These are phyloP conservation scores for Emergomyces pasteurianus DNA, from an alignment of 2,329 filamentous ascomycete species.

Conservation along the genomic window DNA sequence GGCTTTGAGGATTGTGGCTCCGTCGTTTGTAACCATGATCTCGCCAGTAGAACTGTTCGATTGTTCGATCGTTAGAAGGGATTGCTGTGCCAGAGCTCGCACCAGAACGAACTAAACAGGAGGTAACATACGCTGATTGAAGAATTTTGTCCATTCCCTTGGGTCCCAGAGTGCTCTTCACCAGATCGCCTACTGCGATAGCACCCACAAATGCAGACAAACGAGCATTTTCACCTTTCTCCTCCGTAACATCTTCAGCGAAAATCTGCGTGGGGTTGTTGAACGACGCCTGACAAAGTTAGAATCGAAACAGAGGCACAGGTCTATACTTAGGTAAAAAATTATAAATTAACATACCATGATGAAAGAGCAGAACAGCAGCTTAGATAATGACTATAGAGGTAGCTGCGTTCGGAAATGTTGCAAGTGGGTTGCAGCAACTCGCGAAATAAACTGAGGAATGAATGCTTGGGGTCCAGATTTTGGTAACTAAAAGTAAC, in stretches of 20 bases:
- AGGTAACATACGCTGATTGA: conserved; percentile 67
- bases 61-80: not conserved
- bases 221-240: conserved; percentile 98
- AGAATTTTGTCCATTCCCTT: conserved; percentile 99
- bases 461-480: not conserved
- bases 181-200: conserved; percentile 92
- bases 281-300: conserved; percentile 21
- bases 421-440: not conserved
- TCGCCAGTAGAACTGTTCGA: conserved; percentile 72
- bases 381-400: not conserved
- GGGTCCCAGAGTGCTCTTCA: conserved; percentile 92
- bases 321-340: not conserved
- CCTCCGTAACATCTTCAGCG: conserved; percentile 88
- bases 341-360: conserved; percentile 7
- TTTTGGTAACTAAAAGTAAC: too few relatives aligned
- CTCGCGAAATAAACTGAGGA: not conserved
- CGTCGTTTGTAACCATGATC: conserved; percentile 98
- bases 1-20: conserved; percentile 93
- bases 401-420: not conserved
- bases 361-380: not conserved
- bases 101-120: not conserved
- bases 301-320: not conserved
- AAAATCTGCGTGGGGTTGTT: conserved; percentile 92
- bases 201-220: conserved; percentile 96
- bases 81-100: not conserved